A percentile compares a stretch with the other conserved stretches of the same genome.
These are phyloP conservation scores for Pseudopithomyces chartarum DNA, from an alignment of 2,329 filamentous ascomycete genomes.

Conservation along the genomic window DNA sequence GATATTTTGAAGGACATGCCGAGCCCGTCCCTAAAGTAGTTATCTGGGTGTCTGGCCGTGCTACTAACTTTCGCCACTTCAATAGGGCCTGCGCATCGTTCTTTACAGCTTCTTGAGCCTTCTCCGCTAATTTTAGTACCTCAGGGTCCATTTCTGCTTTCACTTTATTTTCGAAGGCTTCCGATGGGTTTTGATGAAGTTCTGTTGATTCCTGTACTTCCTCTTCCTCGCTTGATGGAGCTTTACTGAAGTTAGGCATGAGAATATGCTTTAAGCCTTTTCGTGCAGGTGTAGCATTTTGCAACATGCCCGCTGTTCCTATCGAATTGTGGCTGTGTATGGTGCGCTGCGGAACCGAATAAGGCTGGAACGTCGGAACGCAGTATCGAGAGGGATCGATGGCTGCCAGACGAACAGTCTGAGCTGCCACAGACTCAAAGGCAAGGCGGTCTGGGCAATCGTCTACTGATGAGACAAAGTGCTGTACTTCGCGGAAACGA, in stretches of 20 bases:
- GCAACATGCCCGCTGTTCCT: conserved; percentile 17
- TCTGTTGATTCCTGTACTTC: conserved; percentile 21
- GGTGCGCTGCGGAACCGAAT: conserved; percentile 47
- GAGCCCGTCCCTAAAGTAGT: conserved; percentile 91
- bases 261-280: conserved; percentile 51
- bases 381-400: conserved; percentile 77
- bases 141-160: conserved; percentile 49
- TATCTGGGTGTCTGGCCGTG: conserved; percentile 77
- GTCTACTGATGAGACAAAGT: conserved; percentile 78
- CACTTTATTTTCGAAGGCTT: conserved; percentile 51
- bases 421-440: conserved; percentile 68
- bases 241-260: conserved; percentile 50
- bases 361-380: conserved; percentile 69
- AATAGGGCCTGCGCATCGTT: conserved; percentile 53
- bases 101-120: conserved; percentile 44
- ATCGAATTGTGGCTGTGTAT: conserved; percentile 12
- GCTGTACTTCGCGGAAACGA: conserved; percentile 64
- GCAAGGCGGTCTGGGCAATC: conserved; percentile 76
- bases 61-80: conserved; percentile 67
- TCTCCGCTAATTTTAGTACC: conserved; percentile 60
- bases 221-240: conserved; percentile 22
- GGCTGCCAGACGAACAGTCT: conserved; percentile 70
- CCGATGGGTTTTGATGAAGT: conserved; percentile 42
- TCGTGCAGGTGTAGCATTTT: conserved; percentile 37
- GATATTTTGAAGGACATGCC: conserved; percentile 86